Base-by-base conservation (phyloP, 805 yeast genomes). In the baker's yeast (Saccharomyces cerevisiae) region DNA sequence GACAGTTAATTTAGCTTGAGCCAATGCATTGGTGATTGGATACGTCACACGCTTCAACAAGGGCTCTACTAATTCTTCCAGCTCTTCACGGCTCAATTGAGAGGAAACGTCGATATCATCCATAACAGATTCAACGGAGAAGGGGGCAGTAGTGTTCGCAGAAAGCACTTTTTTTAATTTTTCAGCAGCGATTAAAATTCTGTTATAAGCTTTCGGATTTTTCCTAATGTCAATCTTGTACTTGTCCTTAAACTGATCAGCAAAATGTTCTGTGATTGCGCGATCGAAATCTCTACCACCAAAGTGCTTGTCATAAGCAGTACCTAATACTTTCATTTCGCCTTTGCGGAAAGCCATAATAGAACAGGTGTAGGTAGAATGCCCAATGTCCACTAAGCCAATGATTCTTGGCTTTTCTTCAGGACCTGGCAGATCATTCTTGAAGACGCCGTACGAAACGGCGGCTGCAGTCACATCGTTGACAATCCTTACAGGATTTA, bases 381-480 rank as follows among this genome's bases (percentile, higher is more conserved):
- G 96, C 65, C 99, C 99, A 73, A 95, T 88, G 74, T 94, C 99
- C 57, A 94, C 84, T 67, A 94, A 88, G 51, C 96, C 97, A 64
- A 94, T 87, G 68, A 81, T 86, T 77, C 87, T 85, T 69, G 91
- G 85, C 73, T 85, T 87, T 66, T 87, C 96, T 51, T 68, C 72
- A 52, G 62, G 68, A 74, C 90, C 98, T 67, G 98, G 97, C 67
- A 94, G 80, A 70, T 92, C 97, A 61, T 87, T 81, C 82, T 94
- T 91, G 86, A 94, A 94, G 57, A 94, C 97, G 79, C 99, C 99
- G 78, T 94, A 95, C 65, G 97, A 95, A 61, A 94, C 96, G 67
- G 97, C 98, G 58, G 99, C 99, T 57, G 99, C 98, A 55, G 98
- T 91, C 62, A 88, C 85, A 73, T 94, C 99, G 74, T 94, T 94